Conservation (phyloP, 495 filamentous ascomycete genomes). For the Penicillium pancosmium region DNA sequence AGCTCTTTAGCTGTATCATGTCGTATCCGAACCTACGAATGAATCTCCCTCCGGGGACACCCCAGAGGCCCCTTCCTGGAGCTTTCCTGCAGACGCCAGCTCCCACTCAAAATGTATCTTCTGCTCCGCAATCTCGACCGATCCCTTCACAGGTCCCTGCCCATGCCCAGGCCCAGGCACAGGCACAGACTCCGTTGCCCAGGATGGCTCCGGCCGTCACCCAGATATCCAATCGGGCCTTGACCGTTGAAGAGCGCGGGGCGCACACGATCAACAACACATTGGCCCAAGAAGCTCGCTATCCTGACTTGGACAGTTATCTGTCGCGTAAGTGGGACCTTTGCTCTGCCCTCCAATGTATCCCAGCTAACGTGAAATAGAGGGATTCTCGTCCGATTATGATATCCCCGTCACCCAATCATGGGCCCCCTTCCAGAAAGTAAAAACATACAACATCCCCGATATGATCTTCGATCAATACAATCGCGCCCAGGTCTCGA, state of each 20-base stretch:
- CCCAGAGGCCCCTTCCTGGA: conserved; percentile 68
- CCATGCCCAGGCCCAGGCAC: conserved; percentile 28
- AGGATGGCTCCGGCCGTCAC: conserved; percentile 40
- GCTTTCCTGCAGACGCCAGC: conserved; percentile 76
- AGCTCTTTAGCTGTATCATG: conserved; percentile 46
- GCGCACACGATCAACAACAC: conserved; percentile 82
- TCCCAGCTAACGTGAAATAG: conserved; percentile 39
- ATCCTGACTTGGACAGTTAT: conserved; percentile 88
- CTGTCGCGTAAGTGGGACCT: conserved; percentile 70
- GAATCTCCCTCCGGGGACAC: conserved; percentile 50
- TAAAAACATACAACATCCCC: conserved; percentile 80
- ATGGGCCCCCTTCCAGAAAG: conserved; percentile 88
- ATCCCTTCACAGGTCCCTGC: conserved; percentile 31
- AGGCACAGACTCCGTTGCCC: conserved; percentile 25
- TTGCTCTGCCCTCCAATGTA: neutral
- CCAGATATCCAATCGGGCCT: conserved; percentile 39
- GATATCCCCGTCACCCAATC: conserved; percentile 66
- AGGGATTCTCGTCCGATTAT: conserved; percentile 90
- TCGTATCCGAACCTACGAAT: conserved; percentile 58
- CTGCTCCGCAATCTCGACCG: conserved; percentile 16
- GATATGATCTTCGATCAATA: conserved; percentile 87
- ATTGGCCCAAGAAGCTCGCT: conserved; percentile 72
- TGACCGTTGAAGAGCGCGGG: conserved; percentile 75
- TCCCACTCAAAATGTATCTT: conserved; percentile 10
- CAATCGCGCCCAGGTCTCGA: conserved; percentile 79